Percentiles rank a stretch among this genome's conserved stretches.
These are phyloP conservation scores for Raphidocelis subcapitata DNA, from an alignment of 139 green algal species.

Conservation along the genomic window DNA sequence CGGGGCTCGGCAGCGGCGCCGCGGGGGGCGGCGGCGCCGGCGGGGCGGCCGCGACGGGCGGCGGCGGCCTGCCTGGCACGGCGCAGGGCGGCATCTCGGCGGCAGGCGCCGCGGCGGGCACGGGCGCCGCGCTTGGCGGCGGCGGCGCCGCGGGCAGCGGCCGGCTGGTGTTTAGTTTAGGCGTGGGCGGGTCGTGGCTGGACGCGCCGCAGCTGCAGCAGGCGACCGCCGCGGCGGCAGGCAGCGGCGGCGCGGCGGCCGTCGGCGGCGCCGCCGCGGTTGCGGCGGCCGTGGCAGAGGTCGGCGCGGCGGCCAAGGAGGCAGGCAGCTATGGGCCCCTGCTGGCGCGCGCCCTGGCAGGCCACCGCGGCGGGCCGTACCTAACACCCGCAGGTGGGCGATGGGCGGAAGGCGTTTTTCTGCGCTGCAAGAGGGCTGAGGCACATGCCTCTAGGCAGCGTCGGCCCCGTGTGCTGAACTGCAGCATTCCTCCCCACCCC, in stretches of 20 bases:
- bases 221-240: neutral
- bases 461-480: too few species aligned
- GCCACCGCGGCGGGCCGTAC: constrained; percentile 1
- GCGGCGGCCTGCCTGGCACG: neutral
- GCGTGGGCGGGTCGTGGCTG: constrained; percentile 11
- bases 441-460: too few species aligned
- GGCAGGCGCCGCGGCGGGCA: neutral
- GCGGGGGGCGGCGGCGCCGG: too few species aligned
- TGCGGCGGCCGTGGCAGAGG: neutral
- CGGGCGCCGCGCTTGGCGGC: neutral
- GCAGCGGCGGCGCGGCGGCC: constrained; percentile 1
- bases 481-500: too few species aligned
- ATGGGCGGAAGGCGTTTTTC: neutral
- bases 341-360: neutral
- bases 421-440: too few species aligned
- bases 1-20: too few species aligned
- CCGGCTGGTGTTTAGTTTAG: constrained; percentile 18
- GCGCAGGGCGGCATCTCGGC: neutral
- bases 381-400: constrained; percentile 6
- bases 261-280: neutral
- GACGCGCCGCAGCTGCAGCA: neutral
- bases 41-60: neutral
- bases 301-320: constrained; percentile 2
- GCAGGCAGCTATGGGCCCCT: neutral
- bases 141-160: neutral